Percentiles rank a stretch among this genome's conserved stretches.
Evolutionary conservation across 2,329 filamentous ascomycete genomes (phyloP).

Genomic region (Rasamsonia emersonii): DNA sequence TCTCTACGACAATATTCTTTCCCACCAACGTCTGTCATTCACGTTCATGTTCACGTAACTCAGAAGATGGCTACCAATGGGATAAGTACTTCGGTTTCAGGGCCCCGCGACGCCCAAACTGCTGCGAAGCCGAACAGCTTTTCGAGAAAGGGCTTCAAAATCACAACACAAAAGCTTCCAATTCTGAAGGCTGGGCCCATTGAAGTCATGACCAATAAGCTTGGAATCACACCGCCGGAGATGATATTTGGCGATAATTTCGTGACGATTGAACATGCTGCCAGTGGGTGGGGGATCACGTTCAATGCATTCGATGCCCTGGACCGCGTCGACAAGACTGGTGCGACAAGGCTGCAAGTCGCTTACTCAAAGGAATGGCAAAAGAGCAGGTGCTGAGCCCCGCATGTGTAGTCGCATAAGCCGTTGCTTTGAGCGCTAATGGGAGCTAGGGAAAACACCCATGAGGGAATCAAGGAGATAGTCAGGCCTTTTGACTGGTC

Average conservation of each 20-base stretch:
- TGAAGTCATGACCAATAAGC: conserved; percentile 66
- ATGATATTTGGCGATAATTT: conserved; percentile 99
- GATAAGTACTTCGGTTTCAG: too few relatives aligned
- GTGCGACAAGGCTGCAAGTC: conserved; percentile 81
- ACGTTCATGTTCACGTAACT: too few relatives aligned
- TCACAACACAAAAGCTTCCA: conserved; percentile 80
- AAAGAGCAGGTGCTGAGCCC: conserved; percentile 46
- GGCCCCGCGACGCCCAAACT: too few relatives aligned
- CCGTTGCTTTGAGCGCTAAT: conserved; percentile 4
- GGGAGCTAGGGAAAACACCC: conserved; percentile 59
- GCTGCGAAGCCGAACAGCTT: conserved; percentile 46
- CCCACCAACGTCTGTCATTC: too few relatives aligned
- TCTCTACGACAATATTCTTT: too few relatives aligned
- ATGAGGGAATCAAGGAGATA: conserved; percentile 81
- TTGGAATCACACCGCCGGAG: conserved; percentile 85
- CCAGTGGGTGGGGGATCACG: conserved; percentile 65
- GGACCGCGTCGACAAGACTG: conserved; percentile 89
- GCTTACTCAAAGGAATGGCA: conserved; percentile 88
- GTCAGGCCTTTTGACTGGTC: conserved; percentile 98
- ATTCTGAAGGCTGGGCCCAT: conserved; percentile 91
- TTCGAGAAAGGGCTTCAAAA: conserved; percentile 58
- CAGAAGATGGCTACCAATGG: conserved; percentile 14
- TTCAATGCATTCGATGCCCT: conserved; percentile 86
- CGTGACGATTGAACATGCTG: conserved; percentile 63
- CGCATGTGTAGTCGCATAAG: neutral